Evolutionary conservation across 2,329 filamentous ascomycete genomes (phyloP).

Genomic region (Colletotrichum sojae): DNA sequence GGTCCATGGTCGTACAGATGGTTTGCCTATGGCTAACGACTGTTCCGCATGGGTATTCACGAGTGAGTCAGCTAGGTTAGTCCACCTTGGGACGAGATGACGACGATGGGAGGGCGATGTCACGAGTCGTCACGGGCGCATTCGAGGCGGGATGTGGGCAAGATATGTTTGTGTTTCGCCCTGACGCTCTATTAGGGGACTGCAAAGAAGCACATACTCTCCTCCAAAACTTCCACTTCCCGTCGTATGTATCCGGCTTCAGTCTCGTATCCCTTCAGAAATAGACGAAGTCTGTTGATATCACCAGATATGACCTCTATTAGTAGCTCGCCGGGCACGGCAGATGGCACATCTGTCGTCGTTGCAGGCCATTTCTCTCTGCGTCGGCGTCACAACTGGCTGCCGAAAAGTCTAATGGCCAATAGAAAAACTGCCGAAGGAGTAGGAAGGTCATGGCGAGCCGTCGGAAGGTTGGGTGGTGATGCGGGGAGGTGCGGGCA

Average conservation of each 20-base stretch:
- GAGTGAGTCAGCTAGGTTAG: too few species aligned
- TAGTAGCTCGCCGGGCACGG: neutral
- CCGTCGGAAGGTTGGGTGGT: neutral
- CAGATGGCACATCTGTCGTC: neutral
- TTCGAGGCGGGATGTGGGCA: too few species aligned
- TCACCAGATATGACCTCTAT: neutral
- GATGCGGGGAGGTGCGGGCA: neutral
- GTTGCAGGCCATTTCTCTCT: too few species aligned
- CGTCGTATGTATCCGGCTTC: conserved; percentile 2
- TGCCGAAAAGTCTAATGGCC: conserved; percentile 16
- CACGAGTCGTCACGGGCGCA: too few species aligned
- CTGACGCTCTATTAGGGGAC: neutral
- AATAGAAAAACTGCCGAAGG: conserved; percentile 31
- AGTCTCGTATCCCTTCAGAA: neutral
- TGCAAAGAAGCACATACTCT: neutral
- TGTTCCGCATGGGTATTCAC: neutral
- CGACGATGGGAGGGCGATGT: too few species aligned
- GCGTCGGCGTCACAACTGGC: conserved; percentile 16
- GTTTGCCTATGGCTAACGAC: neutral
- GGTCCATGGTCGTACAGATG: conserved; percentile 1
- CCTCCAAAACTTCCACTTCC: too few species aligned
- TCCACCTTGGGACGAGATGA: too few species aligned
- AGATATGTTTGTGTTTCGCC: too few species aligned
- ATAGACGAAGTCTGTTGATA: conserved; percentile 4
- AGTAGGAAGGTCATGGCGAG: conserved; percentile 7